Percentiles rank a stretch among this genome's conserved stretches.
These are phyloP conservation scores for Ophiostoma angusticollis DNA, from an alignment of 2,329 filamentous ascomycete genomes.

Conservation along the genomic window DNA sequence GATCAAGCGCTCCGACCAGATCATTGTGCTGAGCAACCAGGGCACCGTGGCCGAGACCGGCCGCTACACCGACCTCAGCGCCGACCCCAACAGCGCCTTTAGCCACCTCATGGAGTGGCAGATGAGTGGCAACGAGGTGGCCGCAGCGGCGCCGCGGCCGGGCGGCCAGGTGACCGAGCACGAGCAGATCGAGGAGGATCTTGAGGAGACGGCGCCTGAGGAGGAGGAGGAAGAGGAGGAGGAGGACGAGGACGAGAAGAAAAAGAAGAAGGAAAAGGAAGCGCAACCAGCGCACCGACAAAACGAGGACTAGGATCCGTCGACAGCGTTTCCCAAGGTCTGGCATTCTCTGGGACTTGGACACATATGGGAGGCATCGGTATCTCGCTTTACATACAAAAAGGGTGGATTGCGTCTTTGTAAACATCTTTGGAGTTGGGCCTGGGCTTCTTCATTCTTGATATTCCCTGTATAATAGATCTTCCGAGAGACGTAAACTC, in stretches of 20 bases:
- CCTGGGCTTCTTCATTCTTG: background rate
- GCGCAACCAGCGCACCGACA: background rate
- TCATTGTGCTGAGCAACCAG: constrained; percentile 79
- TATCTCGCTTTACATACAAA: too few species aligned
- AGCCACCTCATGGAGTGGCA: constrained; percentile 98
- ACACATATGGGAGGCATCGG: too few species aligned
- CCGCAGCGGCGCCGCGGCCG: constrained; percentile 22
- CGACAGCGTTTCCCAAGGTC: background rate
- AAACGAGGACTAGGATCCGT: background rate
- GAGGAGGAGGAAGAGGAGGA: constrained; percentile 20
- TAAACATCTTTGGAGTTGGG: too few species aligned
- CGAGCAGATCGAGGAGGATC: constrained; percentile 39
- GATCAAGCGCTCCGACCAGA: constrained; percentile 88
- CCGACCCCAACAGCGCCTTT: constrained; percentile 68
- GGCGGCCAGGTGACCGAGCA: constrained; percentile 33
- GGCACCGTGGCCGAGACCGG: constrained; percentile 87
- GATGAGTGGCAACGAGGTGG: constrained; percentile 68
- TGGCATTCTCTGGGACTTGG: too few species aligned
- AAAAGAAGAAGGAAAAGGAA: background rate
- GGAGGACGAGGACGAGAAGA: constrained; percentile 4
- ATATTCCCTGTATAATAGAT: background rate
- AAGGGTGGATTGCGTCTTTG: background rate
- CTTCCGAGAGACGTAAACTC: too few species aligned
- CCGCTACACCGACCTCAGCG: constrained; percentile 63
- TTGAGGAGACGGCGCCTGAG: constrained; percentile 28